Base-by-base conservation (phyloP, 176 grass and related monocot genomes). In the Aegilops sharonensis region DNA sequence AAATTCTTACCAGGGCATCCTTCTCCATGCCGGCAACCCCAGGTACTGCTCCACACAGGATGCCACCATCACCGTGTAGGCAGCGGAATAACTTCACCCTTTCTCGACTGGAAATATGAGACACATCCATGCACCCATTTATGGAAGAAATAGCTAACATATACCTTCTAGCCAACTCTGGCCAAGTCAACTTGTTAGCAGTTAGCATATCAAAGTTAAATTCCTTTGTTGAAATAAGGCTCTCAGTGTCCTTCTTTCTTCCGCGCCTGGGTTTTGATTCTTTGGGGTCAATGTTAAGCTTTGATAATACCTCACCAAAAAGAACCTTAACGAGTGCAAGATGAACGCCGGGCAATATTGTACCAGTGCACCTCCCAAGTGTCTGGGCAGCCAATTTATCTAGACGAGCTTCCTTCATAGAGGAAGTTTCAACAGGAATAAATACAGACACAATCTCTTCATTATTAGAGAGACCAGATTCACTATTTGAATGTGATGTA, bases 111-210 rank as follows among this genome's bases (percentile, higher is more conserved):
- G 89, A 96, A 82, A 94, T 82, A 89, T 99, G 92, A 72, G 89
- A 89, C 39, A 93, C 86, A 90, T 99, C 97, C 87, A 95, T 85
- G 85, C 82, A 92, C 35, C 86, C 90, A 75, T 86, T 84, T 12
- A 92, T 81, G 60, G 90, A 92, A 76, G 66, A 92, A 82, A 96
- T 68, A 81, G 88, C 97, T 82, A 96, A 82, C 77, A 93, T 84
- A 92, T 96, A 99, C 90, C 97, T 95, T 80, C 97, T 87, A 84
- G 90, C 87, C 87, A 99, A 88, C 77, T 99, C 97, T 10, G 97
- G 97, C 97, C 97, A 96, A 67, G 97, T 94, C 80, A 99, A 89
- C 47, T 77, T 89, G 88, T 99, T 99, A 88, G 91, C 72, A 87
- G 90, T 91, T 87, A 94, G 86, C 77, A 93, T 90, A 78, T 94